phyloP scores from a whole-genome alignment of 306 rosid genomes.

The Inga oerstediana region DNA sequence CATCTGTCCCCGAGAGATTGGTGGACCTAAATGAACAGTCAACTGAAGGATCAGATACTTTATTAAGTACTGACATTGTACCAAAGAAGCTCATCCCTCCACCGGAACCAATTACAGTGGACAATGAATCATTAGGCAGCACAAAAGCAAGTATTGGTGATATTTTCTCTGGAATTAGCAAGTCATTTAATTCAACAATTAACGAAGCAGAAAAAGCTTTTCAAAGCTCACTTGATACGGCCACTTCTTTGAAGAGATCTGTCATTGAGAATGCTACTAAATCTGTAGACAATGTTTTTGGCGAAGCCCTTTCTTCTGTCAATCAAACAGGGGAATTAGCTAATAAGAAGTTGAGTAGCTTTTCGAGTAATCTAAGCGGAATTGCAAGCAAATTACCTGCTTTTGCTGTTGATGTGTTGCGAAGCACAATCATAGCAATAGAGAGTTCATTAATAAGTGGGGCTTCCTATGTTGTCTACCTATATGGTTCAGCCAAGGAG shows the following conservation, averaged over 20 bases:
- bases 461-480: constrained; percentile 59
- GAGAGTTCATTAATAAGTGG: constrained; percentile 73
- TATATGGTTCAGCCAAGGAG: constrained; percentile 78
- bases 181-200: constrained; percentile 58
- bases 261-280: constrained; percentile 51
- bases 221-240: constrained; percentile 56
- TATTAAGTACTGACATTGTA: constrained; percentile 39
- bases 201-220: constrained; percentile 56
- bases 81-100: constrained; percentile 39
- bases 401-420: constrained; percentile 63
- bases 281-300: constrained; percentile 56
- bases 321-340: constrained; percentile 70
- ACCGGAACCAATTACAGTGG: constrained; percentile 38
- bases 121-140: constrained; percentile 45
- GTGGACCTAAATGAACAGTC: constrained; percentile 43
- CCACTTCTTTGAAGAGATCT: constrained; percentile 59
- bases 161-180: constrained; percentile 41
- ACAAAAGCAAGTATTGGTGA: constrained; percentile 57
- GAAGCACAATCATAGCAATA: constrained; percentile 54
- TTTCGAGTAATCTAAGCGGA: constrained; percentile 66
- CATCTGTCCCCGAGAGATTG: constrained; percentile 45
- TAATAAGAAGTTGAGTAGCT: constrained; percentile 49
- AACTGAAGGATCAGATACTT: constrained; percentile 47
- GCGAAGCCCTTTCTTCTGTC: constrained; percentile 55
- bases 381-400: constrained; percentile 57